phyloP scores from a whole-genome alignment of 192 early-diverging fungal genomes.

The Polychytrium aggregatum region DNA sequence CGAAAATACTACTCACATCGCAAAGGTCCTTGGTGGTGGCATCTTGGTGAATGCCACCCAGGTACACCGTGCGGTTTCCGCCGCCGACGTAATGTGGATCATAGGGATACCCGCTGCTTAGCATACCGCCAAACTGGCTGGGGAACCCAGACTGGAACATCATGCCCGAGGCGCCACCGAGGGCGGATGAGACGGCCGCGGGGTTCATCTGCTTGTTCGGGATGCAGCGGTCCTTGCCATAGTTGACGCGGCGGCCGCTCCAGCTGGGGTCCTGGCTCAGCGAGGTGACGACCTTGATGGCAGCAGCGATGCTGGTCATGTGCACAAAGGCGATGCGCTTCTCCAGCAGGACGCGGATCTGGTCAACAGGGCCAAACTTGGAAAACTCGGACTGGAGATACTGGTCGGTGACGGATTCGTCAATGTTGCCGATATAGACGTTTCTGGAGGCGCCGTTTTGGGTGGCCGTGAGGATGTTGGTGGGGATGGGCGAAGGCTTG shows the following conservation, averaged over 20 bases:
- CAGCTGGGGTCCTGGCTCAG: slow-evolving; percentile 48
- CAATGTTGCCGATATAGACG: slow-evolving; percentile 70
- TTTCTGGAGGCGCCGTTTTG: slow-evolving; percentile 63
- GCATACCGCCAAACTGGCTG: neutral
- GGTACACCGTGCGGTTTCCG: slow-evolving; percentile 67
- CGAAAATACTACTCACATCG: slow-evolving; percentile 35
- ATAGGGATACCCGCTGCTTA: slow-evolving; percentile 5
- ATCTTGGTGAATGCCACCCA: slow-evolving; percentile 68
- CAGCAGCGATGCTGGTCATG: slow-evolving; percentile 54
- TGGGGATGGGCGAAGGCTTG: slow-evolving; percentile 36
- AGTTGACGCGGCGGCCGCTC: slow-evolving; percentile 50
- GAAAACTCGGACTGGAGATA: slow-evolving; percentile 44
- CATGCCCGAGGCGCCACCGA: too few relatives aligned
- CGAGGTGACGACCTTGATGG: slow-evolving; percentile 60
- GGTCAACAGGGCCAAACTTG: slow-evolving; percentile 62
- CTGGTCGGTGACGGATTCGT: slow-evolving; percentile 44
- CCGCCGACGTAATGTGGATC: slow-evolving; percentile 11
- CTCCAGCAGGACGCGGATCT: slow-evolving; percentile 56
- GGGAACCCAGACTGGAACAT: too few relatives aligned
- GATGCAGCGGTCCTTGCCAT: slow-evolving; percentile 73
- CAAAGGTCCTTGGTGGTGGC: slow-evolving; percentile 71
- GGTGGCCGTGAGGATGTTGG: slow-evolving; percentile 45
- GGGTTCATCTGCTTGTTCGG: too few relatives aligned
- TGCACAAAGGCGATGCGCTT: slow-evolving; percentile 80
- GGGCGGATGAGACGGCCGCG: neutral